Conservation (phyloP, 139 green algal species). For the Bryopsis sp. region DNA sequence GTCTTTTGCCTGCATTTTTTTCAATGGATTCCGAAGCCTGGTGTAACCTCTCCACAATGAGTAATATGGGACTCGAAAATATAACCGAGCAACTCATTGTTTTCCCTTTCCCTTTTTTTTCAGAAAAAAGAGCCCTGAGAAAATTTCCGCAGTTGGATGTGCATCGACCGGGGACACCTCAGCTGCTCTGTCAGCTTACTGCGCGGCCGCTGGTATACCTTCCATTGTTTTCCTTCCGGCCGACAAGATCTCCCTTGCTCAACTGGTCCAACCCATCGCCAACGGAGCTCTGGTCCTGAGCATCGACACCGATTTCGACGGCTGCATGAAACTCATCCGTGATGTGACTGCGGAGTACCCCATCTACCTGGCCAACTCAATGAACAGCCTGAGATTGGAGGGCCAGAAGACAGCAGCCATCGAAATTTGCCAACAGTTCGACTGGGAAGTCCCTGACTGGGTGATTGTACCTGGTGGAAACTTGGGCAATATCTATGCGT, state of each 20-base stretch:
- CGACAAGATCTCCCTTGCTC: constrained; percentile 96
- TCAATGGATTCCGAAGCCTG: too few species aligned
- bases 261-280: constrained; percentile 98
- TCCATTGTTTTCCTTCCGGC: constrained; percentile 98
- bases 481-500: constrained; percentile 99
- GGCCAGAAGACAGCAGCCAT: constrained; percentile 99
- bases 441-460: constrained; percentile 98
- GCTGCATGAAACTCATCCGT: constrained; percentile 98
- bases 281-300: constrained; percentile 95
- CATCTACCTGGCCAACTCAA: constrained; percentile 99
- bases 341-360: constrained; percentile 85
- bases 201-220: constrained; percentile 89
- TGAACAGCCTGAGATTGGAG: constrained; percentile 97
- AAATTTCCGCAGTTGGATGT: constrained; percentile 91
- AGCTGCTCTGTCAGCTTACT: constrained; percentile 95
- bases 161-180: constrained; percentile 97
- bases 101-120: constrained; percentile 31
- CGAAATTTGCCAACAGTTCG: constrained; percentile 99
- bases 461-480: constrained; percentile 97
- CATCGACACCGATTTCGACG: constrained; percentile 99
- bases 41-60: too few species aligned
- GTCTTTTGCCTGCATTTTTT: too few species aligned
- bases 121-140: constrained; percentile 72
- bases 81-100: too few species aligned
- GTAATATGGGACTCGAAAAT: too few species aligned